Evolutionary conservation across 805 yeast species (phyloP), one percentile per base, ranked within the genome.

Genomic region (Wickerhamomyces subpelliculosus): DNA sequence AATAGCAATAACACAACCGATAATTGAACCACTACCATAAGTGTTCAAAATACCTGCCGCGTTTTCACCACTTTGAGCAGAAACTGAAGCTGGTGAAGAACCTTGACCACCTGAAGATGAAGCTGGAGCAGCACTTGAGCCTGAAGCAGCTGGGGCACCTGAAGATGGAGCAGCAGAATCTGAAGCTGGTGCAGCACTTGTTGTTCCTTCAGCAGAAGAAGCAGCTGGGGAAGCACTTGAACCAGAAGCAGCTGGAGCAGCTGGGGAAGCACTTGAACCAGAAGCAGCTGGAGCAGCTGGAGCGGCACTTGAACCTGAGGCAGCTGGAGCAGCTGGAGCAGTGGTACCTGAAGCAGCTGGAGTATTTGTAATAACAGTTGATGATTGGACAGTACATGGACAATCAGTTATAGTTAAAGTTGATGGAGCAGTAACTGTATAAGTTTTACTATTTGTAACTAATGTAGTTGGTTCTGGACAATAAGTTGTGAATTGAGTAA

Each of bases 321-420:
- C 17, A 14, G 28, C 28, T 26, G 28, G 28, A 11, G 16, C 28
- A 26, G 28, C 16, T n/a, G 16, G 18, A 26, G 28, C 28, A 5
- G 7, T 13, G 16, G 28, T 9, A 5, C n/a, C 8, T n/a, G 28
- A 4, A 26, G 28, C 28, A n/a, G 28, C 16, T 26, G 28, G 28
- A 14, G 28, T 17, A n/a, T n/a, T n/a, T n/a, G n/a, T n/a, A n/a
- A n/a, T n/a, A n/a, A n/a, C n/a, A n/a, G n/a, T n/a, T n/a, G n/a
- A n/a, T n/a, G n/a, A n/a, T n/a, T n/a, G 32, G 56, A 78, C 55
- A 58, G 90, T 83, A 72, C 95, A 85, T 60, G 89, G 89, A 66
- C 84, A 79, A 72, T 85, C 81, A 55, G 94, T 82, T 75, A 84
- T 73, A 62, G 93, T 84, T 55, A 85, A 64, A 52, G 90, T 83